These are phyloP conservation scores for Melaleuca quinquenervia DNA, from an alignment of 345 rosid species.

Conservation along the genomic window DNA sequence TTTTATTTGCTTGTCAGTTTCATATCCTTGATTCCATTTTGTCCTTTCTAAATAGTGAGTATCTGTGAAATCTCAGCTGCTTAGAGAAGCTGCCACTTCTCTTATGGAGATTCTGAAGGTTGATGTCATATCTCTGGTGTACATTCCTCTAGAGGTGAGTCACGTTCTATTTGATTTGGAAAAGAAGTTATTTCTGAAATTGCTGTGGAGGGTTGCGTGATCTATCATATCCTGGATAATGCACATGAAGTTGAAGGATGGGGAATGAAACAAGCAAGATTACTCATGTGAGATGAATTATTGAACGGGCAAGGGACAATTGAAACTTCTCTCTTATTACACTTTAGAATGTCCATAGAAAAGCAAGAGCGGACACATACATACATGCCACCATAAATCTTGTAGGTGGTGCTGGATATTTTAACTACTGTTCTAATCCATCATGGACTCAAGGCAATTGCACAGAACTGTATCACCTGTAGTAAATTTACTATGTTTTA, in stretches of 20 bases:
- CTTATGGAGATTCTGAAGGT: constrained; percentile 87
- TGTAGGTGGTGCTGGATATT: not conserved
- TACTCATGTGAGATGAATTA: not conserved
- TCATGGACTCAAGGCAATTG: not conserved
- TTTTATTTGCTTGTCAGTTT: constrained; percentile 5
- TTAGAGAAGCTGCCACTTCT: constrained; percentile 69
- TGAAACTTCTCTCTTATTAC: not conserved
- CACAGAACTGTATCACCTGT: not conserved
- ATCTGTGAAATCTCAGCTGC: constrained; percentile 51
- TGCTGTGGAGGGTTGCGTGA: not conserved
- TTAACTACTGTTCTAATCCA: not conserved
- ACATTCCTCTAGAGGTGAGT: constrained; percentile 74
- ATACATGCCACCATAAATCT: not conserved
- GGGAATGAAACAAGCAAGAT: not conserved
- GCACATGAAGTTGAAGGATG: not conserved
- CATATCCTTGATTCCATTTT: constrained; percentile 1
- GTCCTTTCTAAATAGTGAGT: not conserved
- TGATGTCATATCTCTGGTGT: constrained; percentile 62
- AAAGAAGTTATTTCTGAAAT: constrained; percentile 3
- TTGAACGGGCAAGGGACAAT: not conserved
- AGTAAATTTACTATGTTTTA: not conserved
- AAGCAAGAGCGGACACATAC: not conserved
- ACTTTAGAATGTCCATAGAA: not conserved
- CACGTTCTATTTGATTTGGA: not conserved
- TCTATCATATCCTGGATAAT: not conserved